Percentiles rank a stretch among this genome's conserved stretches.
These are phyloP conservation scores for Bolboschoenus planiculmis DNA, from an alignment of 176 grass and related monocot genomes.

Conservation along the genomic window DNA sequence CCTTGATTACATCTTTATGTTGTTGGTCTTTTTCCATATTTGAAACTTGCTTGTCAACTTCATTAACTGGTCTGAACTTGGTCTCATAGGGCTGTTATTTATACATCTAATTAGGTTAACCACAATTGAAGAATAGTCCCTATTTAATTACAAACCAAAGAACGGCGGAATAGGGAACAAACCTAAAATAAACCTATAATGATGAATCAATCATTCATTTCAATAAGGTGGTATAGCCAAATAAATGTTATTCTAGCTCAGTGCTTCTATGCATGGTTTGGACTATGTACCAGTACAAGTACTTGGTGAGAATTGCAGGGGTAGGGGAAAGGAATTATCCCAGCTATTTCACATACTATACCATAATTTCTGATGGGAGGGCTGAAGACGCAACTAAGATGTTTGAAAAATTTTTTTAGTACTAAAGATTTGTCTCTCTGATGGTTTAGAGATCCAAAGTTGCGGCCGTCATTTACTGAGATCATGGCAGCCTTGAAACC, in stretches of 20 bases:
- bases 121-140: not conserved
- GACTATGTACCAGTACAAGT: not conserved
- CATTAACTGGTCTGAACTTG: not conserved
- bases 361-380: not conserved
- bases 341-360: not conserved
- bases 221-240: not conserved
- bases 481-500: conserved; percentile 78
- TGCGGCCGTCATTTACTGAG: conserved; percentile 80
- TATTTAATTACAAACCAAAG: not conserved
- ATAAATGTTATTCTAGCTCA: not conserved
- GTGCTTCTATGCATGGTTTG: not conserved
- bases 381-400: not conserved
- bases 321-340: not conserved
- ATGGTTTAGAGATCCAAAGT: conserved; percentile 63
- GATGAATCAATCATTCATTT: not conserved
- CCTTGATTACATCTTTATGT: conserved; percentile 4
- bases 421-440: not conserved
- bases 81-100: not conserved
- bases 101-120: not conserved
- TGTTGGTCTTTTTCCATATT: not conserved
- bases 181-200: not conserved
- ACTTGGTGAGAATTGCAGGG: not conserved
- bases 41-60: not conserved
- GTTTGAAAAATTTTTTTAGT: not conserved
- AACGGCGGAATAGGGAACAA: not conserved